These are phyloP conservation scores for Centaurea solstitialis DNA, from an alignment of 129 eudicot genomes.

Conservation along the genomic window DNA sequence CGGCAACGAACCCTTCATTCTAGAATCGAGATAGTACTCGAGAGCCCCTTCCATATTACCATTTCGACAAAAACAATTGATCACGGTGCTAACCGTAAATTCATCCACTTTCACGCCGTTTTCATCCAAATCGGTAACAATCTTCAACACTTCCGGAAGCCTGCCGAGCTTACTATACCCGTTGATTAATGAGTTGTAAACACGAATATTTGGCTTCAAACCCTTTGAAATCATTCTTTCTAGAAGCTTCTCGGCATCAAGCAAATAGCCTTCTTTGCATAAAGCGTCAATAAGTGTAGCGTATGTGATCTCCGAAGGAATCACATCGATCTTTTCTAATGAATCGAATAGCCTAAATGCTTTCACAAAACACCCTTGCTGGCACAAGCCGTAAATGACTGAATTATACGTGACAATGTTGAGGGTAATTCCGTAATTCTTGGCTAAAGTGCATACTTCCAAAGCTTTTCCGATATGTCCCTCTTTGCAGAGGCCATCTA, in stretches of 20 bases:
- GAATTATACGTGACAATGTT: conserved; percentile 68
- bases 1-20: conserved; percentile 50
- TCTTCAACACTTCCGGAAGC: conserved; percentile 56
- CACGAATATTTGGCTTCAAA: conserved; percentile 54
- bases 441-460: conserved; percentile 60
- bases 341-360: conserved; percentile 90
- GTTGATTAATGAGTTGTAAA: conserved; percentile 68
- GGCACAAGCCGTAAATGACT: conserved; percentile 72
- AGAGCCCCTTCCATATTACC: conserved; percentile 94
- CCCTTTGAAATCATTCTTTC: conserved; percentile 63
- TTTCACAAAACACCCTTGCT: conserved; percentile 73
- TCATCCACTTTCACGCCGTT: conserved; percentile 58
- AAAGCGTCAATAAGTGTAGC: conserved; percentile 66
- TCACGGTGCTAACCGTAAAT: conserved; percentile 69
- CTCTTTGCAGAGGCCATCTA: conserved; percentile 72
- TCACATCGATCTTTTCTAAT: conserved; percentile 52
- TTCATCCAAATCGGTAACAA: conserved; percentile 55
- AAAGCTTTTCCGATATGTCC: conserved; percentile 70
- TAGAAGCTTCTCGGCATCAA: conserved; percentile 66
- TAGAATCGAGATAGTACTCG: conserved; percentile 50
- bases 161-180: conserved; percentile 67
- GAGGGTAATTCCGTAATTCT: conserved; percentile 45
- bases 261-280: conserved; percentile 67
- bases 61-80: conserved; percentile 59
- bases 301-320: conserved; percentile 80